These are phyloP conservation scores for Backusella tuberculispora DNA, from an alignment of 192 early-diverging fungal species.

Conservation along the genomic window DNA sequence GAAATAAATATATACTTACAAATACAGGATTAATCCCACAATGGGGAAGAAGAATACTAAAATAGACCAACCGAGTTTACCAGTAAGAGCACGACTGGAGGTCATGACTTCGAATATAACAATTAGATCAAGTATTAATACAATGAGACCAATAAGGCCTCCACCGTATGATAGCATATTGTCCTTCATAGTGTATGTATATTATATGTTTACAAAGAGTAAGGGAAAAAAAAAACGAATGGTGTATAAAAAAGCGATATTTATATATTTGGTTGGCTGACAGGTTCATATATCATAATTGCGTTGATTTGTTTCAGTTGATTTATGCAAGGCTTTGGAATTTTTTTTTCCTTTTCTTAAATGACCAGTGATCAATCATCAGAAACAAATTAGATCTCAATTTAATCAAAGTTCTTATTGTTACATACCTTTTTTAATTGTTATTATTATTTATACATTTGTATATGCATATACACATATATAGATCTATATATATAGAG, in stretches of 20 bases:
- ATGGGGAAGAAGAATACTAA: constrained; percentile 67
- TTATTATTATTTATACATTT: too few species aligned
- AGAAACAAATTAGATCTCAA: too few species aligned
- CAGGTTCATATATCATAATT: not conserved
- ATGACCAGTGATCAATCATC: too few species aligned
- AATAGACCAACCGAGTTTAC: constrained; percentile 60
- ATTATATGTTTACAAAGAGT: not conserved
- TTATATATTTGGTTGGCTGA: not conserved
- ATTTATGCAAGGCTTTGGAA: not conserved
- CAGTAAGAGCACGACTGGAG: constrained; percentile 46
- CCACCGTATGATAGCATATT: constrained; percentile 43
- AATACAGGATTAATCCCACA: constrained; percentile 59
- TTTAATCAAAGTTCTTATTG: too few species aligned
- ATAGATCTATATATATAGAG: too few species aligned
- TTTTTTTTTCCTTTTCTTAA: too few species aligned
- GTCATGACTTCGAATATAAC: constrained; percentile 60
- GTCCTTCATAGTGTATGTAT: not conserved
- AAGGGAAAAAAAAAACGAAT: not conserved
- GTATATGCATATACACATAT: too few species aligned
- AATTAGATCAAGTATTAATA: constrained; percentile 62
- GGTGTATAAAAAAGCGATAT: not conserved
- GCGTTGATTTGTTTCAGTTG: not conserved
- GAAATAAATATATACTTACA: constrained; percentile 47
- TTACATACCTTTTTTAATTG: too few species aligned
- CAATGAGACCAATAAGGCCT: constrained; percentile 42